Conservation (phyloP, 768 basidiomycete species). For the Mrakia gelida region DNA sequence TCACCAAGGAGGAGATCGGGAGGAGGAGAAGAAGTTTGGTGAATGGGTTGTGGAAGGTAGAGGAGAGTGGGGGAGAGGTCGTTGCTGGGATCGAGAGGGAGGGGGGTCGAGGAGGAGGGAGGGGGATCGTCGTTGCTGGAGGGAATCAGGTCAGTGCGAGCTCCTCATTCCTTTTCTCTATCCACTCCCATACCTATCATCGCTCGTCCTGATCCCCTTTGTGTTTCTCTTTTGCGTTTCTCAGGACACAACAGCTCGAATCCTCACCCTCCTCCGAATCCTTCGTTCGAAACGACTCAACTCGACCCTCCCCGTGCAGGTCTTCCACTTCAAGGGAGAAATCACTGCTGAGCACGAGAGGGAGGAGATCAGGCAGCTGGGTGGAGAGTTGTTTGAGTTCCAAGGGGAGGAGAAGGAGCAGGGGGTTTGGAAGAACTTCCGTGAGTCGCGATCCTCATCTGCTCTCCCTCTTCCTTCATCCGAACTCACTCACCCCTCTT, state of each 20-base stretch:
- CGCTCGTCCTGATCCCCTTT: too few species aligned
- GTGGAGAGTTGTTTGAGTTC: constrained; percentile 39
- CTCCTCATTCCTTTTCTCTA: too few species aligned
- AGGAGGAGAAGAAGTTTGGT: constrained; percentile 40
- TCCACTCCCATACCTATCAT: too few species aligned
- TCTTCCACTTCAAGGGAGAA: constrained; percentile 48
- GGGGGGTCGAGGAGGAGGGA: not conserved
- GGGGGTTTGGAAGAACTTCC: constrained; percentile 40
- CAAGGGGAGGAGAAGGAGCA: constrained; percentile 18
- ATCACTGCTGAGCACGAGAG: constrained; percentile 36
- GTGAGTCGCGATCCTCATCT: constrained; percentile 22
- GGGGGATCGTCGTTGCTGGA: constrained; percentile 17
- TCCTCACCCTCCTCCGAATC: constrained; percentile 44
- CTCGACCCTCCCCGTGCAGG: constrained; percentile 46
- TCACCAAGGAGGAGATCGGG: constrained; percentile 38
- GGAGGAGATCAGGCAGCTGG: constrained; percentile 42
- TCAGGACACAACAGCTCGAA: constrained; percentile 45
- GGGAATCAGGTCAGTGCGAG: constrained; percentile 22
- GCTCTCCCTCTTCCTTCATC: not conserved
- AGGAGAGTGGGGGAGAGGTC: constrained; percentile 35
- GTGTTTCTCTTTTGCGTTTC: too few species aligned
- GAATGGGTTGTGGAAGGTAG: constrained; percentile 37
- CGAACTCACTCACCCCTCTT: constrained; percentile 8
- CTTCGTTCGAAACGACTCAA: constrained; percentile 40
- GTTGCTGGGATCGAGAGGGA: constrained; percentile 31